Base-by-base conservation (phyloP, 129 eudicot genomes). In the carrot (Daucus carota) region DNA sequence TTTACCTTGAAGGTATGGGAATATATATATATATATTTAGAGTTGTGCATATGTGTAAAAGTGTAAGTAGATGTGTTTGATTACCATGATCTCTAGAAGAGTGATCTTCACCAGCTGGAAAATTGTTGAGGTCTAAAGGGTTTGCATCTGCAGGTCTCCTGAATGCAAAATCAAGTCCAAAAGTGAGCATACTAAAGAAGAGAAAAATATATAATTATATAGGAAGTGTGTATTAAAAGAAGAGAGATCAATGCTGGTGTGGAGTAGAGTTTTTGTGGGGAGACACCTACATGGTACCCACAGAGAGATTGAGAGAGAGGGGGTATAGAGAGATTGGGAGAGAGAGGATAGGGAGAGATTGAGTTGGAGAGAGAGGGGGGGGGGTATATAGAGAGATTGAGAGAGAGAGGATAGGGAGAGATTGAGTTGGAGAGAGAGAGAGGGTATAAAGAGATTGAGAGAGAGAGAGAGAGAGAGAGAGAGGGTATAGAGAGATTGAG, bases 71-170 rank as follows among this genome's bases (percentile, higher is more conserved):
- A 13, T 13, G 48, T 12, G 48, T 22, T 2, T 9, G 5, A 48
- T 0, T 54, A 54, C 63, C 63, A n/a, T 54, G 63, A 54, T 54
- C 63, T n/a, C 63, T 54, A 14, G 31, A 54, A 24, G 63, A 74
- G 50, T 70, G 73, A 57, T 85, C 88, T 86, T 84, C 90, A 77
- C 88, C 92, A 20, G 85, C 96, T 0, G 98, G 98, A 52, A 90
- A 87, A 81, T 93, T 89, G 85, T 93, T 93, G 63, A 93, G 97
- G 81, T 93, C 98, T 77, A 93, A 72, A 38, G 98, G 97, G 86
- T 86, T 89, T 68, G 78, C 82, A 76, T 82, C 88, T 71, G 18
- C 57, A 22, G 87, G 66, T 83, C 96, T 89, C 98, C 98, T 93
- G 92, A 75, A 77, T 79, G 79, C 40, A 31, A 32, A 34, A 67